A percentile compares a stretch with the other conserved stretches of the same genome.
These are phyloP conservation scores for Allium cepa DNA, from an alignment of 106 monocot genomes.

Conservation along the genomic window DNA sequence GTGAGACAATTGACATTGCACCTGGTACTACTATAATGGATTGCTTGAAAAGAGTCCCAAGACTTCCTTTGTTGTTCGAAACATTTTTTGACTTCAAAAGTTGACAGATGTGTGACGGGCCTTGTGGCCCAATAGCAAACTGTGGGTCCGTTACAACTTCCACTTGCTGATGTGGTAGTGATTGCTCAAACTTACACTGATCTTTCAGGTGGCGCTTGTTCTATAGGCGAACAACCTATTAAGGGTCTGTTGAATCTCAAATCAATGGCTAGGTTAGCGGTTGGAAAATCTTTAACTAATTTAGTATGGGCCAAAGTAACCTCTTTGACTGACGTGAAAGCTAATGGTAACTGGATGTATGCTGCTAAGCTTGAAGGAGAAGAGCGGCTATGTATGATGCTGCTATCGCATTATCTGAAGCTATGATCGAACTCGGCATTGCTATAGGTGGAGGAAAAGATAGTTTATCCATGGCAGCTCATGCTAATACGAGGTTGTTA, in stretches of 20 bases:
- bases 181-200: constrained; percentile 72
- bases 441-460: constrained; percentile 99
- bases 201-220: constrained; percentile 81
- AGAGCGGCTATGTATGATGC: constrained; percentile 97
- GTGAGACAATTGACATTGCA: constrained; percentile 60
- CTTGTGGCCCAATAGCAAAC: constrained; percentile 96
- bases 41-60: constrained; percentile 55
- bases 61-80: constrained; percentile 86
- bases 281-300: constrained; percentile 92
- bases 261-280: constrained; percentile 83
- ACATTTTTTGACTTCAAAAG: constrained; percentile 90
- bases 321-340: constrained; percentile 84
- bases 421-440: constrained; percentile 96
- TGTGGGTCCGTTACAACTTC: constrained; percentile 81
- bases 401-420: constrained; percentile 69
- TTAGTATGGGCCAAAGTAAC: constrained; percentile 92
- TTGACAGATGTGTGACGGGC: constrained; percentile 92
- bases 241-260: constrained; percentile 76
- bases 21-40: constrained; percentile 59
- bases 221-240: constrained; percentile 91
- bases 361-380: constrained; percentile 98
- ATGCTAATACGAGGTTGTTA: constrained; percentile 66
- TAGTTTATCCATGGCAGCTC: constrained; percentile 96
- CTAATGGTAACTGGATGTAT: constrained; percentile 99
- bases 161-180: constrained; percentile 86